Percentiles rank a stretch among this genome's conserved stretches.
phyloP scores from a whole-genome alignment of 192 early-diverging fungal genomes.

The Coemansia sp. region DNA sequence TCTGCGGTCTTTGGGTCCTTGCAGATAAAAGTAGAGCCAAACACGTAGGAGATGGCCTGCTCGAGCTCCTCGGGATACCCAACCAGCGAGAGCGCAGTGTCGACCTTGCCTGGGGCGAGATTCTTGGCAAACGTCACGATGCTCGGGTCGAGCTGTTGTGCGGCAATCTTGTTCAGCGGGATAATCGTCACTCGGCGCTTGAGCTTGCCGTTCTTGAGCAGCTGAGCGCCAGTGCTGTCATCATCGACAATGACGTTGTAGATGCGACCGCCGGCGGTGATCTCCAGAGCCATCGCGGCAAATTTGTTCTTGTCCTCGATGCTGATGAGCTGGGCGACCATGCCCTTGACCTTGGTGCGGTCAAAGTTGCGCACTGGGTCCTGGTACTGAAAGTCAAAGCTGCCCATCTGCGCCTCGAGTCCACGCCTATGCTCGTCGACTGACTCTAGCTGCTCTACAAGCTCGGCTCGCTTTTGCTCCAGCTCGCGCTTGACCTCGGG shows the following conservation, averaged over 20 bases:
- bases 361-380: constrained; percentile 90
- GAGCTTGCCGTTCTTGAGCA: constrained; percentile 79
- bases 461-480: constrained; percentile 40
- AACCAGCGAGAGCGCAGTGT: constrained; percentile 85
- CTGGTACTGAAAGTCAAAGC: constrained; percentile 78
- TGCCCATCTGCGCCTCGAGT: constrained; percentile 59
- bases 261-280: constrained; percentile 91
- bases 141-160: constrained; percentile 41
- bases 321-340: constrained; percentile 87
- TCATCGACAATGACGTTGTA: constrained; percentile 96
- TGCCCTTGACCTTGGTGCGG: constrained; percentile 84
- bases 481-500: constrained; percentile 41
- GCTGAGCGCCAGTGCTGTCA: constrained; percentile 78
- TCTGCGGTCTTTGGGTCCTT: constrained; percentile 83
- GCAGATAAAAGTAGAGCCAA: constrained; percentile 92
- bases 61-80: constrained; percentile 80
- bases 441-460: constrained; percentile 37
- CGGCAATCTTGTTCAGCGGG: constrained; percentile 92
- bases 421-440: constrained; percentile 46
- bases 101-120: constrained; percentile 85
- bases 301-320: constrained; percentile 71
- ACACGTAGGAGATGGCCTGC: constrained; percentile 89
- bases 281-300: constrained; percentile 83
- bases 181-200: constrained; percentile 85
- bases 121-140: constrained; percentile 69